Conservation (phyloP, 2,329 filamentous ascomycete genomes). For the Phaeophleospora eucalypticola region DNA sequence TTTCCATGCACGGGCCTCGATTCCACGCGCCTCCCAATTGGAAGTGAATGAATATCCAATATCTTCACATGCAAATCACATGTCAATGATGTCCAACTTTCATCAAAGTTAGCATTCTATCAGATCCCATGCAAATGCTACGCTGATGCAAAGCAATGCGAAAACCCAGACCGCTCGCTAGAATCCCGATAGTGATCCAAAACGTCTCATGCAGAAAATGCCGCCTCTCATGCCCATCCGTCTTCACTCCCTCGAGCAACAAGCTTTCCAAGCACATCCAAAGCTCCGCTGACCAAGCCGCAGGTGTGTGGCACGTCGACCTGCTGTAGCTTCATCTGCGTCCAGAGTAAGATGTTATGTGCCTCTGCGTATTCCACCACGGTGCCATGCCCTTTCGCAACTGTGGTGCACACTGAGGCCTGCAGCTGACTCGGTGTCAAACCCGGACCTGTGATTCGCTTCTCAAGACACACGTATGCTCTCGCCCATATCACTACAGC, state of each 20-base stretch:
- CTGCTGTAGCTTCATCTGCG: conserved; percentile 22
- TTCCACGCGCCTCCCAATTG: too few relatives aligned
- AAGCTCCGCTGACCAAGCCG: conserved; percentile 23
- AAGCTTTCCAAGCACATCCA: conserved; percentile 28
- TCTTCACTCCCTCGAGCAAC: conserved; percentile 23
- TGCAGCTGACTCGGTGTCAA: conserved; percentile 2
- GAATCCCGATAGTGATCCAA: not conserved
- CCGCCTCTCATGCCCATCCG: conserved; percentile 28
- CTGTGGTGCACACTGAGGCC: not conserved
- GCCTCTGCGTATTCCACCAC: conserved; percentile 15
- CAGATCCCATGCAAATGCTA: not conserved
- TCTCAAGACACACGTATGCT: conserved; percentile 11
- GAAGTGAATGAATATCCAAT: too few relatives aligned
- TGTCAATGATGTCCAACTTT: too few relatives aligned
- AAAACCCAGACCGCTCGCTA: too few relatives aligned
- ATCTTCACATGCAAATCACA: too few relatives aligned
- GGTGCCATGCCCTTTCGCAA: conserved; percentile 1
- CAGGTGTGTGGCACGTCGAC: conserved; percentile 22
- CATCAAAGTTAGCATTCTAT: too few relatives aligned
- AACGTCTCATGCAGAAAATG: not conserved
- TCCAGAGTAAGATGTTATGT: conserved; percentile 22
- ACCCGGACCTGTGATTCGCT: not conserved
- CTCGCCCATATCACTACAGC: conserved; percentile 29
- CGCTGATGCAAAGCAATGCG: not conserved
- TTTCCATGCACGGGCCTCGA: too few relatives aligned